A percentile compares a stretch with the other conserved stretches of the same genome.
Conservation (phyloP, 768 basidiomycete genomes). For the Mycena rebaudengoi region DNA sequence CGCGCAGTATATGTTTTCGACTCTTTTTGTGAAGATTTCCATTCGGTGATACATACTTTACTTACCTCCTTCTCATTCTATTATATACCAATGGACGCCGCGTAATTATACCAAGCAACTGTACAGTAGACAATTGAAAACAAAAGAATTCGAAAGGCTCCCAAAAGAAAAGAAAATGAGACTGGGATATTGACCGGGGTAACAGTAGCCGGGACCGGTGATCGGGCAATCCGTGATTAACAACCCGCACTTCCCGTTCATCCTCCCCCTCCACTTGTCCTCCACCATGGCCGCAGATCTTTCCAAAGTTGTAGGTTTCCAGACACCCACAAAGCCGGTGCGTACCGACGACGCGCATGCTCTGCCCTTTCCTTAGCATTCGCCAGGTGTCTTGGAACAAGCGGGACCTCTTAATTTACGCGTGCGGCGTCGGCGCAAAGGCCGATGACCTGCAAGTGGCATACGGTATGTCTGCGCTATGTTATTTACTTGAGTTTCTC, state of each 20-base stretch:
- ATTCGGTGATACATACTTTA: slow-evolving; percentile 44
- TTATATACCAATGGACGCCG: too few relatives aligned
- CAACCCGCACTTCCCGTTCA: neutral
- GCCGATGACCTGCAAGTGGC: slow-evolving; percentile 72
- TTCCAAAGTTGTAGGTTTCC: slow-evolving; percentile 69
- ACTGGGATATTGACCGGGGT: too few relatives aligned
- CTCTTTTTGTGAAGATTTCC: slow-evolving; percentile 82
- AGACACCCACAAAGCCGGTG: slow-evolving; percentile 63
- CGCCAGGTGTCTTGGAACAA: slow-evolving; percentile 85
- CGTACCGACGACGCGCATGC: slow-evolving; percentile 24
- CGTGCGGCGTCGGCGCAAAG: slow-evolving; percentile 85
- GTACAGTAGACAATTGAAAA: too few relatives aligned
- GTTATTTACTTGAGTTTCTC: neutral
- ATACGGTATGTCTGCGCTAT: slow-evolving; percentile 61
- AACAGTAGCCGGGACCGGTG: neutral
- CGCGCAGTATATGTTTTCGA: slow-evolving; percentile 91
- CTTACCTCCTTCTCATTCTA: neutral
- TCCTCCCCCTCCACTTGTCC: neutral
- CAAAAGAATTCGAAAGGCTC: too few relatives aligned
- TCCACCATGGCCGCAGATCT: slow-evolving; percentile 64
- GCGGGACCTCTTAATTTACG: slow-evolving; percentile 83
- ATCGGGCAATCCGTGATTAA: neutral
- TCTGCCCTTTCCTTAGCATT: neutral
- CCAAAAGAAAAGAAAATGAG: too few relatives aligned
- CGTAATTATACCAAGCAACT: too few relatives aligned